Evolutionary conservation across 2,329 filamentous ascomycete species (phyloP).

Genomic region (Chlorencoelia australis): DNA sequence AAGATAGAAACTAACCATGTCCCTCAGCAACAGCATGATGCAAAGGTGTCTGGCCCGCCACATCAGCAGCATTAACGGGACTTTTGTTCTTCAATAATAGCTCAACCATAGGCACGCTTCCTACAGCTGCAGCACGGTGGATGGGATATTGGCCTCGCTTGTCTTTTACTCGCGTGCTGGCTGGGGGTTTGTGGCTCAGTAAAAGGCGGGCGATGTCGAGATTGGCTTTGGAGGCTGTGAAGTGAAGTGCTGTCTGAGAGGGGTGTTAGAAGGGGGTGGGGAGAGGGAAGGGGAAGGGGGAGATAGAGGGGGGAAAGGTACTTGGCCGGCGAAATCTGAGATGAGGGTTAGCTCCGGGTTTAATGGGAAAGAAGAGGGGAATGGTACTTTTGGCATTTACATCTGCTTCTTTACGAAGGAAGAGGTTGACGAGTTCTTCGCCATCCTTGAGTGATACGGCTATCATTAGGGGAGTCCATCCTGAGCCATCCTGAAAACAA

Average conservation of each 20-base stretch:
- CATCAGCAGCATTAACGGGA: constrained; percentile 75
- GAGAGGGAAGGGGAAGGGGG: background rate
- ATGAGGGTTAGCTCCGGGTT: constrained; percentile 4
- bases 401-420: constrained; percentile 61
- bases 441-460: constrained; percentile 64
- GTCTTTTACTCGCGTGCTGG: constrained; percentile 72
- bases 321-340: constrained; percentile 55
- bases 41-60: constrained; percentile 74
- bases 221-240: constrained; percentile 82
- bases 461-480: constrained; percentile 82
- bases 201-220: constrained; percentile 71
- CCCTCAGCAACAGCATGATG: constrained; percentile 79
- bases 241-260: constrained; percentile 75
- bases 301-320: constrained; percentile 22
- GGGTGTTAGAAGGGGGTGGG: constrained; percentile 2
- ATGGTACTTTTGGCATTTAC: constrained; percentile 58
- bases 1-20: constrained; percentile 40
- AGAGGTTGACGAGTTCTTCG: constrained; percentile 55
- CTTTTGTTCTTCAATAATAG: constrained; percentile 68
- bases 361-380: background rate
- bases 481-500: constrained; percentile 52
- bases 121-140: constrained; percentile 83
- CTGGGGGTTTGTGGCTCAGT: constrained; percentile 57
- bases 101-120: constrained; percentile 78
- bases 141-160: constrained; percentile 81